phyloP scores from a whole-genome alignment of 768 basidiomycete species.

The Leccinum boreale region DNA sequence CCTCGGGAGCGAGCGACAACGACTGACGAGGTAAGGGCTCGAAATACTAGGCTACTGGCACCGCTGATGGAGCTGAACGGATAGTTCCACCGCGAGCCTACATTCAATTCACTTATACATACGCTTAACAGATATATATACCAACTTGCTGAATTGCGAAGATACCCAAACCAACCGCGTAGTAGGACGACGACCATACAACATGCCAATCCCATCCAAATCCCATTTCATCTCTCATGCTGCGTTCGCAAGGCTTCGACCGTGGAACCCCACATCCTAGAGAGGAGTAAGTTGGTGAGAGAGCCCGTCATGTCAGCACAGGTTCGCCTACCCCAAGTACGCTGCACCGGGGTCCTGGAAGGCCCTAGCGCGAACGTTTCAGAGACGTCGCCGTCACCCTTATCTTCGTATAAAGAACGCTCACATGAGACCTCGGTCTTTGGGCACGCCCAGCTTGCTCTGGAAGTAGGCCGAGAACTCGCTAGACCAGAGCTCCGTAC shows the following conservation, averaged over 20 bases:
- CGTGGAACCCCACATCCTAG: slow-evolving; percentile 17
- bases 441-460: slow-evolving; percentile 47
- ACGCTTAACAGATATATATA: background rate
- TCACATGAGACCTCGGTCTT: slow-evolving; percentile 61
- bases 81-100: background rate
- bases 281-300: background rate
- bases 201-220: background rate
- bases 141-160: background rate
- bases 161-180: background rate
- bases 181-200: background rate
- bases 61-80: background rate
- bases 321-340: slow-evolving; percentile 21
- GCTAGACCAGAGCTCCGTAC: slow-evolving; percentile 53
- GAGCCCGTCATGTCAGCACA: background rate
- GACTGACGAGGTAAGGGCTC: background rate
- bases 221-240: background rate
- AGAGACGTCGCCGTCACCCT: background rate
- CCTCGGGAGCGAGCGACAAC: background rate
- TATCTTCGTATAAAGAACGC: background rate
- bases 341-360: slow-evolving; percentile 27
- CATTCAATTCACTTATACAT: background rate
- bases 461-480: slow-evolving; percentile 53
- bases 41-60: background rate
- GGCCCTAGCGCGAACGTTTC: slow-evolving; percentile 9
- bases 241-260: slow-evolving; percentile 5